Evolutionary conservation across 1,139 yeast genomes (phyloP).

Genomic region (Geotrichum candidum): DNA sequence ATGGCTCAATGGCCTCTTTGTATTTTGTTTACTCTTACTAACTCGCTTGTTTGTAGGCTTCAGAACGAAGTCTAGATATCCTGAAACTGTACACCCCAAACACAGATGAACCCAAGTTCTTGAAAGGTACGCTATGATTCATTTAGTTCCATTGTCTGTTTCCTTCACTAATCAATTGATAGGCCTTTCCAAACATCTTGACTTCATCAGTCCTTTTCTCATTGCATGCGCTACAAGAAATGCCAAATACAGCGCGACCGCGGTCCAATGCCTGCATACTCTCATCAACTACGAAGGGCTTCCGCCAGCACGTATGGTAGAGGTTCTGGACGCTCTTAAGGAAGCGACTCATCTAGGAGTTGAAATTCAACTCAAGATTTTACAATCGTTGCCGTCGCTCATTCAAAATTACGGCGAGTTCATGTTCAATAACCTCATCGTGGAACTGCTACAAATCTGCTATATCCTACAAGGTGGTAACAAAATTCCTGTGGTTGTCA

Average conservation of each 20-base stretch:
- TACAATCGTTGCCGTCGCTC: slow-evolving; percentile 75
- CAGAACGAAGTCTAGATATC: slow-evolving; percentile 54
- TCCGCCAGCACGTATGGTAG: slow-evolving; percentile 47
- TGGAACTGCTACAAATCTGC: slow-evolving; percentile 62
- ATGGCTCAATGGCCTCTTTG: not conserved
- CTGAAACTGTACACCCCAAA: slow-evolving; percentile 38
- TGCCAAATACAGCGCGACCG: slow-evolving; percentile 63
- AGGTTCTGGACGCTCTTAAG: slow-evolving; percentile 57
- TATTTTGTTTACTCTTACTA: not conserved
- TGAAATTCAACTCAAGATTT: slow-evolving; percentile 80
- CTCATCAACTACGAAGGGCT: slow-evolving; percentile 49
- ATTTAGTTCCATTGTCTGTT: slow-evolving; percentile 15
- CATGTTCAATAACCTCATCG: slow-evolving; percentile 52
- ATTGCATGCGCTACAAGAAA: slow-evolving; percentile 69
- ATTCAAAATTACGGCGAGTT: slow-evolving; percentile 55
- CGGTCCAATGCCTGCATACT: slow-evolving; percentile 63
- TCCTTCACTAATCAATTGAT: slow-evolving; percentile 7
- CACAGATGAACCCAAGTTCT: slow-evolving; percentile 29
- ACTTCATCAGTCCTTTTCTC: slow-evolving; percentile 62
- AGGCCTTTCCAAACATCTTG: slow-evolving; percentile 41
- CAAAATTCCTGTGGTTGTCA: slow-evolving; percentile 71
- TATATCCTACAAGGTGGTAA: slow-evolving; percentile 63
- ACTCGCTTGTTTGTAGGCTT: slow-evolving; percentile 37
- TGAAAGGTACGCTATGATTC: slow-evolving; percentile 29
- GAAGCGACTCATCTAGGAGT: slow-evolving; percentile 73